Conservation (phyloP, 176 grass and related monocot genomes). For the Carex kokanica region DNA sequence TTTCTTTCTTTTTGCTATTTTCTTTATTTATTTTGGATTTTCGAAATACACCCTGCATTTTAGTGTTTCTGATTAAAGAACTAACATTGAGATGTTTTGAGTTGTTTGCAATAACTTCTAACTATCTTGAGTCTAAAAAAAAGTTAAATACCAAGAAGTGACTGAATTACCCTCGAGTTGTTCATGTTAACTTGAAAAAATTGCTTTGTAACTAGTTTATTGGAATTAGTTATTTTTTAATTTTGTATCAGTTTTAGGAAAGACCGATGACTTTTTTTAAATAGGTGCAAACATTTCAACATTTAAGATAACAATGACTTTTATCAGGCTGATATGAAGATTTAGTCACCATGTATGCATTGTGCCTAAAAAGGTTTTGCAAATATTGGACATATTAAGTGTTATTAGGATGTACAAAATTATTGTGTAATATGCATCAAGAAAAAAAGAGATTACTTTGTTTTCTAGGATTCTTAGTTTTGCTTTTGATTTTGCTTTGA, state of each 20-base stretch:
- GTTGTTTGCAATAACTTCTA: neutral
- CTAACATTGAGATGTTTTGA: neutral
- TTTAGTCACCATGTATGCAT: neutral
- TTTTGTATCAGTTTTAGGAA: neutral
- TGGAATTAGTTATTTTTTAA: neutral
- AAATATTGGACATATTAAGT: neutral
- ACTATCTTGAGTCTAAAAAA: neutral
- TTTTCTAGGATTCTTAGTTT: neutral
- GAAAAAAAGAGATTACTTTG: neutral
- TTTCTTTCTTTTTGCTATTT: neutral
- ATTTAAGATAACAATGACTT: neutral
- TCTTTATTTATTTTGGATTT: too few species aligned
- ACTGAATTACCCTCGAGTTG: neutral
- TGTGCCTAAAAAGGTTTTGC: neutral
- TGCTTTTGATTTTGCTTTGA: constrained; percentile 10
- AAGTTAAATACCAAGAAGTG: neutral
- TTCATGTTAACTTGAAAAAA: neutral
- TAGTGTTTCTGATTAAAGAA: neutral
- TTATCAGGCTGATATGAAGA: neutral
- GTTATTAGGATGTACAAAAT: neutral
- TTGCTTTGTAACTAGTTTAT: neutral
- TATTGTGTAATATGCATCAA: neutral
- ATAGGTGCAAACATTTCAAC: neutral
- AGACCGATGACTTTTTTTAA: neutral
- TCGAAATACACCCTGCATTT: too few species aligned